Base-by-base conservation (phyloP, 2,329 filamentous ascomycete genomes). In the Ustulina deusta region DNA sequence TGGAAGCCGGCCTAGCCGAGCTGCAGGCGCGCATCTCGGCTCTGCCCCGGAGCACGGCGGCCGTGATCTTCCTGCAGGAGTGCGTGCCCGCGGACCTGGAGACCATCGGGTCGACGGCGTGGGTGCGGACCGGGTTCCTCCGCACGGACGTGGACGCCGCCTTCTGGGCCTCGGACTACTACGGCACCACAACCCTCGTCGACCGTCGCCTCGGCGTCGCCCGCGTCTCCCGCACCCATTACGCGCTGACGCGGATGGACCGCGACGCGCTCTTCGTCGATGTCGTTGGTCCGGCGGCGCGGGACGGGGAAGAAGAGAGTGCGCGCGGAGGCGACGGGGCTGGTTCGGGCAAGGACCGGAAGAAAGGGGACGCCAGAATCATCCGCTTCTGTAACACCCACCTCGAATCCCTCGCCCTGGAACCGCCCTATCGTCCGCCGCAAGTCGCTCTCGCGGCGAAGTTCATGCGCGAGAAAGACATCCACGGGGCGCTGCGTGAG, bases 221-320 rank as follows among this genome's bases (percentile, higher is more conserved):
- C 2, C 65, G 70, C 0, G 81, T 83, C 25, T 86, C 86, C 67
- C 79, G 86, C 9, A 81, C 86, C n/a, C 80, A 80, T 22, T 86
- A 84, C 51, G 79, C 74, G 59, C 68, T 77, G 7, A 83, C 83
- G 34, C 74, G 75, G 3, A 83, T 86, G 78, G 79, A 81, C 65
- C 79, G 86, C 2, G 86, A 88, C 73, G 85, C 77, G 2, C 74
- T 87, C 1, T 86, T 87, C 66, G 81, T 86, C 10, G 86, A 88
- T 61, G 70, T 87, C 17, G 42, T 70, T 15, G 51, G 71, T 38
- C 54, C 27, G 22, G 1, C 42, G 9, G n/a, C 17, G 25, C 68
- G 68, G 51, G 73, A 75, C 0, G 86, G 27, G 72, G 76, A 29
- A 69, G 79, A 15, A 79, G 79, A 38, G 34, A 32, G 36, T 17